Base-by-base conservation (phyloP, 179 eudicot genomes). In the Silene coronaria region DNA sequence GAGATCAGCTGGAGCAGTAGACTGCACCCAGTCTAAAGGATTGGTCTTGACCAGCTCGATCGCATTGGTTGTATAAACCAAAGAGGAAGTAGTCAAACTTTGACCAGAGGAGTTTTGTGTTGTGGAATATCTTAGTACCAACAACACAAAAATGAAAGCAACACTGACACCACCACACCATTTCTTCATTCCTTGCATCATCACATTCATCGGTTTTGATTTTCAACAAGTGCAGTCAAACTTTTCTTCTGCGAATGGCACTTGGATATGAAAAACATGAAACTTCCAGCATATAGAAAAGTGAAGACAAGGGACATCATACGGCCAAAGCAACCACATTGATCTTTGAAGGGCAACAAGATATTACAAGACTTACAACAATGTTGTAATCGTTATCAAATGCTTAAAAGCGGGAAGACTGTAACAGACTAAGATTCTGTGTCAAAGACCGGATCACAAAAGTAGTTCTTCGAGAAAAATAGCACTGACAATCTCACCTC, bases 151-250 rank as follows among this genome's bases (percentile, higher is more conserved):
- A 79, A 88, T 46, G 71, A 95, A 92, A 45, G 83, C 80, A 70
- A 80, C 76, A 48, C 87, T 34, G 48, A 89, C 78, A 45, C 88
- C 84, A n/a, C 80, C 78, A 27, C 91, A 92, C 89, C 95, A 90
- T 85, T 80, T 92, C 89, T 88, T 92, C 99, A 95, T 90, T 79
- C 80, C 89, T 77, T 74, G 83, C 84, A 83, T 80, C 2, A 83
- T 72, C 51, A 38, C 45, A 38, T 8, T 38, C 45, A 38, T 38
- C 9, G 53, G 53, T 34, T 34, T 34, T 9, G 7, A 34, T 34
- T n/a, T 67, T 80, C 58, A 58, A 70, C 22, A 59, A 72, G 28
- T 2, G 61, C 59, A 51, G 64, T 61, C 73, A 34, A 36, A 23
- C 17, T 28, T 23, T 36, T 78, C 75, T 48, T 36, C 21, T 1